Conservation (phyloP, 306 rosid genomes). For the Vigna hirtella region DNA sequence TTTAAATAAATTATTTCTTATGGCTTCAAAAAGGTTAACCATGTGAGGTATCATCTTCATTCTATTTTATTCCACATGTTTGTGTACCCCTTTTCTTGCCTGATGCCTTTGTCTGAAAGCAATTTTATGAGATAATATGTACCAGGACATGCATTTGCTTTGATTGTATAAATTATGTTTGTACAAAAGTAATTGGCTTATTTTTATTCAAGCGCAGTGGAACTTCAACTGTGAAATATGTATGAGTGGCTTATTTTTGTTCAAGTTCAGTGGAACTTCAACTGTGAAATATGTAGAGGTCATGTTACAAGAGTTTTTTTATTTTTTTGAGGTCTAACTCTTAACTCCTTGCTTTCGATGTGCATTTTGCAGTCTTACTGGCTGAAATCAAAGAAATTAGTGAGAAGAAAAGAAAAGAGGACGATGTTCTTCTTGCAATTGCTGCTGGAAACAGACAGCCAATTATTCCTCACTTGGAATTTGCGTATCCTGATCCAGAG, state of each 20-base stretch:
- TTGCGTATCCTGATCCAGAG: conserved; percentile 78
- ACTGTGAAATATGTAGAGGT: no score
- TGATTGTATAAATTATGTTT: no score
- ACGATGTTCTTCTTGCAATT: conserved; percentile 85
- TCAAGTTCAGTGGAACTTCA: neutral
- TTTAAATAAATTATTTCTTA: conserved; percentile 23
- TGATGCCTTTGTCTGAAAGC: neutral
- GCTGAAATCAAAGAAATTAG: conserved; percentile 95
- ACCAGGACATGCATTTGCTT: conserved; percentile 10
- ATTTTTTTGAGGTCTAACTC: neutral
- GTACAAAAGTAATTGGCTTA: neutral
- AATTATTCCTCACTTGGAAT: conserved; percentile 88
- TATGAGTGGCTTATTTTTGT: neutral
- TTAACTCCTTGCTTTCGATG: conserved; percentile 31
- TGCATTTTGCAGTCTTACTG: conserved; percentile 73
- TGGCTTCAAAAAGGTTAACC: neutral
- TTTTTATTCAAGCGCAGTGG: conserved; percentile 9
- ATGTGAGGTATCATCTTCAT: neutral
- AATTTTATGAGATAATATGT: conserved; percentile 23
- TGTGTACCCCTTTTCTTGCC: neutral
- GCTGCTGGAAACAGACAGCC: conserved; percentile 96
- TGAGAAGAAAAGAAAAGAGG: conserved; percentile 93
- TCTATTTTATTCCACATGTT: neutral
- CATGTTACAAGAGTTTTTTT: neutral
- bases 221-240: neutral